Base-by-base conservation (phyloP, 2,329 filamentous ascomycete species). In the Fusarium secorum region DNA sequence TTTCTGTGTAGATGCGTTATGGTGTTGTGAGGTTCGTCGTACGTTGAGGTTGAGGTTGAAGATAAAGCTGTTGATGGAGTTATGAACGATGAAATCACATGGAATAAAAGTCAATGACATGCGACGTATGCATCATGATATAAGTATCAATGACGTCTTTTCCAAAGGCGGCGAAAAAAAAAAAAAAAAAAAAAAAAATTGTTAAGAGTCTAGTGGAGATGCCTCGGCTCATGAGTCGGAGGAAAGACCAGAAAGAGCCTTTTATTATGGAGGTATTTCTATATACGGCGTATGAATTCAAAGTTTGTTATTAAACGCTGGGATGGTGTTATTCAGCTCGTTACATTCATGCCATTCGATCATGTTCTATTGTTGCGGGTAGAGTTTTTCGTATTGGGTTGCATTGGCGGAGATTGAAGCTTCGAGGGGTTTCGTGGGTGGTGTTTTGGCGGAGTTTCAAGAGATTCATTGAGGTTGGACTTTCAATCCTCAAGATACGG, bases 91-190 rank as follows among this genome's bases (percentile, higher is more conserved):
- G 6, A 51, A 35, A 48, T 60, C n/a, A 66, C 24, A 51, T 44
- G 20, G 20, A 48, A 30, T 17, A 28, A 18, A 28, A 13, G 30
- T n/a, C 35, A 59, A 41, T 42, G 41, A 30, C n/a, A 51, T 59
- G 15, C 38, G n/a, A 26, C 20, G 26, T 64, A n/a, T 6, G 33
- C 24, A 62, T 32, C 36, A 56, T 36, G 13, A 42, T 26, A 45
- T 46, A 42, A 55, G 36, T 49, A 24, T 38, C 18, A 54, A 72
- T 72, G 70, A 72, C 68, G 70, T 67, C 46, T 60, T 71, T 17
- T 8, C 51, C 20, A 18, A 54, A 22, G 18, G 46, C n/a, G 46
- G 30, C 46, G 30, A 30, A 46, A 63, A 36, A 30, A 30, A 30
- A 30, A 46, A 63, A 36, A 30, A 30, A 53, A 24, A 36, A 49